Percentiles rank a stretch among this genome's conserved stretches.
Evolutionary conservation across 202 grass and related monocot genomes (phyloP).

Genomic region (Setaria italica): DNA sequence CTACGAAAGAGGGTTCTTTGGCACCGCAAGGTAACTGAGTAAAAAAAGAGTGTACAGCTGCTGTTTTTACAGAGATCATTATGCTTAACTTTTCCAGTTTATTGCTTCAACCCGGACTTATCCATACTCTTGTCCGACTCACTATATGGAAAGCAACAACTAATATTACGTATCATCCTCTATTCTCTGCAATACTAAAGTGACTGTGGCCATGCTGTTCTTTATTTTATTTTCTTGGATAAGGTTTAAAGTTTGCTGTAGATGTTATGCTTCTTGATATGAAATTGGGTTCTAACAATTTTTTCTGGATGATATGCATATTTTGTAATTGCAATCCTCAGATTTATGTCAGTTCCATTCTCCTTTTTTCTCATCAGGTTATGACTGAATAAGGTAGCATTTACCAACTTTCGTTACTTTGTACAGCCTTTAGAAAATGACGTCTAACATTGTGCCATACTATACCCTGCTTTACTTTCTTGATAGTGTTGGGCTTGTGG

Average conservation of each 20-base stretch:
- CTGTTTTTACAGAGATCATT: conserved; percentile 27
- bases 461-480: conserved; percentile 8
- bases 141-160: neutral
- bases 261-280: conserved; percentile 20
- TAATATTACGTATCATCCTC: neutral
- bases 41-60: conserved; percentile 30
- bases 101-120: neutral
- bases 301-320: neutral
- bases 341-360: neutral
- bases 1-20: conserved; percentile 48
- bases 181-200: conserved; percentile 7
- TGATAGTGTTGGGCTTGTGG: conserved; percentile 6
- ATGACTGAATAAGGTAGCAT: conserved; percentile 27
- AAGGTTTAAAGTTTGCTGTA: neutral
- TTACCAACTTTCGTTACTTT: neutral
- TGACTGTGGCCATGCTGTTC: neutral
- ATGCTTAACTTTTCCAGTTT: conserved; percentile 5
- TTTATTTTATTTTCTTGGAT: conserved; percentile 24
- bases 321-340: neutral
- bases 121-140: conserved; percentile 20
- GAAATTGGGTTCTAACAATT: neutral
- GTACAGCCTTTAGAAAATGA: conserved; percentile 19
- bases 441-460: conserved; percentile 3
- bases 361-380: neutral
- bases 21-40: conserved; percentile 55